Evolutionary conservation across 1,139 yeast genomes (phyloP), one percentile per base, ranked within the genome.

Genomic region (Eremothecium coryli): DNA sequence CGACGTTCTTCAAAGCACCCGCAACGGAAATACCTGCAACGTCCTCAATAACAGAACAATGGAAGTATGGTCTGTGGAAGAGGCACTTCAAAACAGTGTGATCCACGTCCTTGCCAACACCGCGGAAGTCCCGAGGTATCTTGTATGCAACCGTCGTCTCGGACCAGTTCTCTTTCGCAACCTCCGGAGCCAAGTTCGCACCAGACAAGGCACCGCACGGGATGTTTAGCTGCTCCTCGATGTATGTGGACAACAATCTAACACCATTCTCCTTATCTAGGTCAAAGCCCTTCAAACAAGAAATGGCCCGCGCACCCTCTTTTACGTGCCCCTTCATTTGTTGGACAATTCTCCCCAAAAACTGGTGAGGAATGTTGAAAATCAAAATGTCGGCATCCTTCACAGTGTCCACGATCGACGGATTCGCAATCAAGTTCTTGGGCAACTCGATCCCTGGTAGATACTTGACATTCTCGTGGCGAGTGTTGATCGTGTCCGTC

Each of bases 61-160:
- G 96, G 80, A 88, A 88, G 66, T 88, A 88, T 21, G 93, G 84
- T 64, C 96, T 76, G 69, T 88, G 95, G 79, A 88, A 86, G 39
- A 84, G 68, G 40, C 75, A 73, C 62, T 78, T 81, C 48, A 84
- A 65, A 23, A 78, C 70, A 38, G 55, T 62, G 45, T 75, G 75
- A 55, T 81, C 93, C 38, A 84, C 75, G 54, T 86, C 95, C 50
- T 65, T 61, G 41, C 84, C 82, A 44, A 65, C 68, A 42, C 94
- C 93, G 53, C 70, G 66, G 42, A 44, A 76, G 61, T 82, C 84
- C 16, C 57, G 56, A 27, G 95, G 94, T 13, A 69, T 50, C 38
- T 74, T 76, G 66, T 84, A 88, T 10, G 95, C 97, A 41, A 88
- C 81, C 12, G 97, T 84, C 40, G 97, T 86, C 64, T 88, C 97